These are phyloP conservation scores for Durotheca rogersii DNA, from an alignment of 495 filamentous ascomycete genomes.

Conservation along the genomic window DNA sequence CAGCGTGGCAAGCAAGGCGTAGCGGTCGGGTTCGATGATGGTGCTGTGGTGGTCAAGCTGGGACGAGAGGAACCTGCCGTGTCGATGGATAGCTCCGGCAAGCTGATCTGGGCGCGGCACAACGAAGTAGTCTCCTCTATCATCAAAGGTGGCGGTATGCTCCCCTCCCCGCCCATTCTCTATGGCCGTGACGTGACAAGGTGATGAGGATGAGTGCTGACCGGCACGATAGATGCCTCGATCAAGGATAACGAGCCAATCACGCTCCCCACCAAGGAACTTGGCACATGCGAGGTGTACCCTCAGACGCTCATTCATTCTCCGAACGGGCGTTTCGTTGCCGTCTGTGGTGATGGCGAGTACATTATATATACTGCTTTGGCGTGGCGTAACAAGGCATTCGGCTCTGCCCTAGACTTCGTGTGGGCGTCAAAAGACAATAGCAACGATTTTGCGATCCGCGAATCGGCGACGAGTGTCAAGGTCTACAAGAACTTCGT, in stretches of 20 bases:
- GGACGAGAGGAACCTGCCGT: conserved; percentile 96
- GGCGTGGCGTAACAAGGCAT: conserved; percentile 96
- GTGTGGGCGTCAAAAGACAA: conserved; percentile 97
- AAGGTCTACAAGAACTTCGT: conserved; percentile 98
- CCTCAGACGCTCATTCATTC: conserved; percentile 92
- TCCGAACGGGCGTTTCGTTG: conserved; percentile 96
- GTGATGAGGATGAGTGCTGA: conserved; percentile 10
- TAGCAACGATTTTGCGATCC: conserved; percentile 96
- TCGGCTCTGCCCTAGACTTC: conserved; percentile 92
- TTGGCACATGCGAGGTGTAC: conserved; percentile 95
- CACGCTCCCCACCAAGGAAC: conserved; percentile 83
- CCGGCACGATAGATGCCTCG: conserved; percentile 56
- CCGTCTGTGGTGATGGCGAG: conserved; percentile 95
- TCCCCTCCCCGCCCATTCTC: background rate
- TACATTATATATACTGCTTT: conserved; percentile 97
- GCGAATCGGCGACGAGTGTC: conserved; percentile 88
- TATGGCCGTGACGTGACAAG: no score
- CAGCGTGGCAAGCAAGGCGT: conserved; percentile 92
- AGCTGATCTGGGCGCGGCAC: conserved; percentile 92
- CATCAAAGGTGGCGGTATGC: conserved; percentile 79
- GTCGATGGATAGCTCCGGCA: conserved; percentile 93
- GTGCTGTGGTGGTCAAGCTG: conserved; percentile 96
- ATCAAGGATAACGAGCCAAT: conserved; percentile 89
- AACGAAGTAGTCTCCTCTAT: conserved; percentile 91
- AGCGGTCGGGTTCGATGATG: conserved; percentile 96